Conservation (phyloP, 1,139 yeast species). For the Nematodospora anomalae region DNA sequence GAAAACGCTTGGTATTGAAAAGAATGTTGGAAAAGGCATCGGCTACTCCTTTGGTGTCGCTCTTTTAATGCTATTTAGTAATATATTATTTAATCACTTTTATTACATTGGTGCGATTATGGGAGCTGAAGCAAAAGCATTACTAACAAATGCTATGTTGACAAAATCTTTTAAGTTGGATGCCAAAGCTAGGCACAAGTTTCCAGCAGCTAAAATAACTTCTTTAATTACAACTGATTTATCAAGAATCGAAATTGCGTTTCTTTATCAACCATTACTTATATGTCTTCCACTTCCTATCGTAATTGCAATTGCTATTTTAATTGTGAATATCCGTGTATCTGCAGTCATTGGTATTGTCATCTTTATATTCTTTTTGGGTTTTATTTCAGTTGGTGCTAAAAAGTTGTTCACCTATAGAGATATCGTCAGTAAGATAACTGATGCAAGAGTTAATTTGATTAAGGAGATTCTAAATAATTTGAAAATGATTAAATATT, state of each 20-base stretch:
- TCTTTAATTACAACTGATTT: conserved; percentile 75
- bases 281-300: conserved; percentile 64
- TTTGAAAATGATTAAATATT: conserved; percentile 67
- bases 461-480: conserved; percentile 66
- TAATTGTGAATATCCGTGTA: conserved; percentile 71
- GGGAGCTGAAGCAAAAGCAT: conserved; percentile 37
- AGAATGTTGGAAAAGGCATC: conserved; percentile 30
- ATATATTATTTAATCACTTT: conserved; percentile 60
- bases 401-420: conserved; percentile 44
- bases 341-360: conserved; percentile 68
- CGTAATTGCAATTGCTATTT: conserved; percentile 58
- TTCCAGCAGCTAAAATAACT: conserved; percentile 34
- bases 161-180: conserved; percentile 32
- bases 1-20: conserved; percentile 23
- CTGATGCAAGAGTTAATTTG: conserved; percentile 59
- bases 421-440: conserved; percentile 43
- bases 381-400: conserved; percentile 41
- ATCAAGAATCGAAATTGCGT: conserved; percentile 75
- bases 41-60: conserved; percentile 40
- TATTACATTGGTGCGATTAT: conserved; percentile 58
- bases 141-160: conserved; percentile 34
- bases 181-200: conserved; percentile 29
- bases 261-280: conserved; percentile 67
- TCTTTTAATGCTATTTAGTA: conserved; percentile 29
- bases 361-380: conserved; percentile 28